phyloP scores from a whole-genome alignment of 1,284 basidiomycete genomes.

The Schizophyllum commune region DNA sequence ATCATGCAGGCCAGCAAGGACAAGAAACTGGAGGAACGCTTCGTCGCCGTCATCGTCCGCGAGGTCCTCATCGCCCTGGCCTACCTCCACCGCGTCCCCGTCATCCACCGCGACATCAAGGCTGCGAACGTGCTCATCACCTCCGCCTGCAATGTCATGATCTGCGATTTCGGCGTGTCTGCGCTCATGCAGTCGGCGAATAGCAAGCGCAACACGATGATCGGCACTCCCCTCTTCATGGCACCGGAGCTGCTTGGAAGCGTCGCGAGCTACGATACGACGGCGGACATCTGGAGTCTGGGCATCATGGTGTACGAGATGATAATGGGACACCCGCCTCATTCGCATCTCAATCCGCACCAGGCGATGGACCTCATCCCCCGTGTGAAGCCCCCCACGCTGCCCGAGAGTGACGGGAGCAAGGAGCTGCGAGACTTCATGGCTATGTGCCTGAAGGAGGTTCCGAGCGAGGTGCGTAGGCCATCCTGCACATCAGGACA shows the following conservation, averaged over 20 bases:
- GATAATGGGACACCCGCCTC: conserved; percentile 89
- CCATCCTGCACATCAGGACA: conserved; percentile 1
- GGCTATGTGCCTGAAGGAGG: conserved; percentile 77
- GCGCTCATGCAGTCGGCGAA: conserved; percentile 82
- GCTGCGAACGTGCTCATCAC: conserved; percentile 94
- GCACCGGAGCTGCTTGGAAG: conserved; percentile 93
- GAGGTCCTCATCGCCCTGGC: conserved; percentile 83
- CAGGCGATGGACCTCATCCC: conserved; percentile 91
- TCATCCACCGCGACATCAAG: conserved; percentile 96
- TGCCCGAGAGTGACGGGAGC: conserved; percentile 73
- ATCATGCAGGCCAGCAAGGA: conserved; percentile 81
- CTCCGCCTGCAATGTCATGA: conserved; percentile 80
- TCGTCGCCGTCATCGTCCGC: conserved; percentile 81
- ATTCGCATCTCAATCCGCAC: conserved; percentile 72
- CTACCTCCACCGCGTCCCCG: conserved; percentile 89
- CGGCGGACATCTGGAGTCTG: conserved; percentile 95
- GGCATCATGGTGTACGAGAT: conserved; percentile 96
- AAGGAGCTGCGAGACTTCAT: conserved; percentile 90
- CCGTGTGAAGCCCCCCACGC: conserved; percentile 75
- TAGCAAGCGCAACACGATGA: conserved; percentile 90
- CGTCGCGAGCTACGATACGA: conserved; percentile 84
- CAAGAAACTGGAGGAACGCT: conserved; percentile 83
- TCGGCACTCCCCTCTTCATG: conserved; percentile 99
- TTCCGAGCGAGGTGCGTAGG: conserved; percentile 63
- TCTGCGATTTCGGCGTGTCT: conserved; percentile 96